Evolutionary conservation across 2,329 filamentous ascomycete species (phyloP).

Genomic region (Sclerotinia sclerotiorum): DNA sequence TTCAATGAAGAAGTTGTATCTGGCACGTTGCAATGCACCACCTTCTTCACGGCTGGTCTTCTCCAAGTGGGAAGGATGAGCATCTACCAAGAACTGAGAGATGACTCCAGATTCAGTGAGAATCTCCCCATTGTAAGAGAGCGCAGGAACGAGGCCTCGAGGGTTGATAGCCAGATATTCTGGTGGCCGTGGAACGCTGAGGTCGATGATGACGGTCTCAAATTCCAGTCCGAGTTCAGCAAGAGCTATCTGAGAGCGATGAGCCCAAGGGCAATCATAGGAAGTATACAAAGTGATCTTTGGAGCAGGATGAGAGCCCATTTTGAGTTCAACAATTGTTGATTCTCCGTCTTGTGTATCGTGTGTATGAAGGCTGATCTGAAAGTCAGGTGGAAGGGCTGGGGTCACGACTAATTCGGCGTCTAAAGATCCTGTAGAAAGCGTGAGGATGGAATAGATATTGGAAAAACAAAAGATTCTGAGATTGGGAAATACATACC

Average conservation of each 20-base stretch:
- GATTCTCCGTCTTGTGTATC: conserved; percentile 22
- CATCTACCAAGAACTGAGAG: conserved; percentile 68
- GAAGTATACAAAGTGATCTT: conserved; percentile 29
- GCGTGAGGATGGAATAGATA: conserved; percentile 8
- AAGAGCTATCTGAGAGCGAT: conserved; percentile 72
- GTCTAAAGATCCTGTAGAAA: conserved; percentile 21
- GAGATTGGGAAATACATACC: conserved; percentile 7
- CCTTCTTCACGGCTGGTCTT: conserved; percentile 54
- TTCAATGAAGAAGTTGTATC: conserved; percentile 71
- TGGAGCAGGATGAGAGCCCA: conserved; percentile 23
- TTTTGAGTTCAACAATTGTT: conserved; percentile 24
- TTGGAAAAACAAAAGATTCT: not conserved
- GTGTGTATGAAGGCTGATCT: conserved; percentile 20
- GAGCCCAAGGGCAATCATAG: conserved; percentile 66
- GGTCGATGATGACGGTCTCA: conserved; percentile 72
- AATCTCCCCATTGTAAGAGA: conserved; percentile 66
- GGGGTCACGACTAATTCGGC: conserved; percentile 24
- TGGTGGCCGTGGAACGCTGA: conserved; percentile 63
- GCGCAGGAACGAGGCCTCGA: conserved; percentile 71
- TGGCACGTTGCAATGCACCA: conserved; percentile 62
- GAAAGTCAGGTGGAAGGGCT: conserved; percentile 21
- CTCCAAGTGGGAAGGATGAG: conserved; percentile 65
- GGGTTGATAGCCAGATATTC: conserved; percentile 79
- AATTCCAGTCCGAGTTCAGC: conserved; percentile 64
- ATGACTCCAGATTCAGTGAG: conserved; percentile 74